phyloP scores from a whole-genome alignment of 306 rosid genomes.

The Chamaecrista fasciculata region DNA sequence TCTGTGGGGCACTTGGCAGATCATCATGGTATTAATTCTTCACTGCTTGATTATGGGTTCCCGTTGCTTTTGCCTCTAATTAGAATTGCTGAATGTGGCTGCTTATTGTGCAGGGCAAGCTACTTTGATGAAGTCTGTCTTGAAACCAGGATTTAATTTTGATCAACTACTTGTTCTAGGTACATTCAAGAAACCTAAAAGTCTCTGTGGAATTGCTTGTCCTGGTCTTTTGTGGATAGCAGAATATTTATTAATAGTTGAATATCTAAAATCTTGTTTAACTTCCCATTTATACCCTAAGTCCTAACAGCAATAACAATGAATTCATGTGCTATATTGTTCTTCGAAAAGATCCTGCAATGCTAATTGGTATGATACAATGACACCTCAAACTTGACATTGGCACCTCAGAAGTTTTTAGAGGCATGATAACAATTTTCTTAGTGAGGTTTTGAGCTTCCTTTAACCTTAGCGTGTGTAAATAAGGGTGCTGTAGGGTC shows the following conservation, averaged over 20 bases:
- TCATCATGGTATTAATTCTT: conserved; percentile 62
- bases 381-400: neutral
- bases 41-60: conserved; percentile 19
- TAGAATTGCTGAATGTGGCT: conserved; percentile 24
- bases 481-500: neutral
- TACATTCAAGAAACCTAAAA: conserved; percentile 27
- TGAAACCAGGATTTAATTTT: conserved; percentile 86
- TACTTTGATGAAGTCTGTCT: conserved; percentile 53
- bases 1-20: conserved; percentile 80
- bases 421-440: neutral
- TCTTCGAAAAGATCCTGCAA: neutral
- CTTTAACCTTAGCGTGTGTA: neutral
- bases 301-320: neutral
- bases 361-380: neutral
- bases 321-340: neutral
- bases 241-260: neutral
- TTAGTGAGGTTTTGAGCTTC: neutral
- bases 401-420: neutral
- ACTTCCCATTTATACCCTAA: neutral
- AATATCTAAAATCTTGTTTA: neutral
- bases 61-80: conserved; percentile 15
- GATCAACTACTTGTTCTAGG: conserved; percentile 83
- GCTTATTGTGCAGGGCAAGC: conserved; percentile 63
- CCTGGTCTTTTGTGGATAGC: neutral
- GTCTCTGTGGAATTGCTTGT: neutral